phyloP scores from a whole-genome alignment of 2,329 filamentous ascomycete genomes.

The Penicillium sp. region DNA sequence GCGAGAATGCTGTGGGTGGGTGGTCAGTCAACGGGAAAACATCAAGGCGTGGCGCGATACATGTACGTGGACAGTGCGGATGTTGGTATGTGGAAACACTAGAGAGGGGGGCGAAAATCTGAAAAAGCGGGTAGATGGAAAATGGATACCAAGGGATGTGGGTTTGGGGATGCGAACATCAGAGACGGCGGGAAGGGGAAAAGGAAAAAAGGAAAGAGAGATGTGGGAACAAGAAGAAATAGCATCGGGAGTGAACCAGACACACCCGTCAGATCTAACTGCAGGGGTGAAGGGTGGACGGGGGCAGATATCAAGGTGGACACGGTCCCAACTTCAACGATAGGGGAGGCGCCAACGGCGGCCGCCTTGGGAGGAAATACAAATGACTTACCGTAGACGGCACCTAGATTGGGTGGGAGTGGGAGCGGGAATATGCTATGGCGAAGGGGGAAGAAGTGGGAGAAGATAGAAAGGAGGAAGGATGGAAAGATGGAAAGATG shows the following conservation, averaged over 20 bases:
- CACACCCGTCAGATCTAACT: slow-evolving; percentile 1
- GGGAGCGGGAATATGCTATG: slow-evolving; percentile 5
- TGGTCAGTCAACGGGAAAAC: slow-evolving; percentile 17
- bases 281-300: slow-evolving; percentile 7
- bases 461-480: slow-evolving; percentile 1
- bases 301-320: slow-evolving; percentile 22
- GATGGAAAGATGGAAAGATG: not conserved
- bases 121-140: slow-evolving; percentile 19
- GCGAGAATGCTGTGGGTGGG: slow-evolving; percentile 2
- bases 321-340: slow-evolving; percentile 5
- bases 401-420: not conserved
- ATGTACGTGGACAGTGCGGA: slow-evolving; percentile 19
- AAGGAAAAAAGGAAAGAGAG: slow-evolving; percentile 7
- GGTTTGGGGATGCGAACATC: slow-evolving; percentile 1
- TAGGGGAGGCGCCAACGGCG: slow-evolving; percentile 2
- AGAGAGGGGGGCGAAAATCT: slow-evolving; percentile 21
- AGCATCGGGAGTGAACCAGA: not conserved
- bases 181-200: slow-evolving; percentile 3
- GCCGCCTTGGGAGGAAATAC: not conserved
- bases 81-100: slow-evolving; percentile 19
- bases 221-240: slow-evolving; percentile 3
- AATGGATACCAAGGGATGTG: not conserved
- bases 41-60: slow-evolving; percentile 20
- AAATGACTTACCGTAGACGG: not conserved
- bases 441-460: slow-evolving; percentile 6